phyloP scores from a whole-genome alignment of 2,329 filamentous ascomycete genomes.

The Atkinsonella texensis region DNA sequence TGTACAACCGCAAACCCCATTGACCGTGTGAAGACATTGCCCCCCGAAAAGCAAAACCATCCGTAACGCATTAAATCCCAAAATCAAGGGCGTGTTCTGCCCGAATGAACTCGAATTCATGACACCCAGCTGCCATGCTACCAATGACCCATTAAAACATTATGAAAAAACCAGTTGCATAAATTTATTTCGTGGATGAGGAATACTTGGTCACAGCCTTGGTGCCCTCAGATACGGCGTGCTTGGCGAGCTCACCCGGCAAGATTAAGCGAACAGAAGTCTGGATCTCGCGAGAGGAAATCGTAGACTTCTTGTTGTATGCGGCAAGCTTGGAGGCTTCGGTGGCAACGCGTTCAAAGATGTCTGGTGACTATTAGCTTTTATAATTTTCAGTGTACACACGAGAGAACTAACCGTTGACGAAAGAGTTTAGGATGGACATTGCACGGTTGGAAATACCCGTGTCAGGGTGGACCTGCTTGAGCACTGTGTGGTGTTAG shows the following conservation, averaged over 20 bases:
- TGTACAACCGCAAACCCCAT: conserved; percentile 62
- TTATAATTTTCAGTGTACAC: no score
- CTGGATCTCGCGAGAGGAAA: conserved; percentile 98
- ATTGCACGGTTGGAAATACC: conserved; percentile 99
- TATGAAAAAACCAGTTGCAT: conserved; percentile 36
- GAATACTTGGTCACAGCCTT: conserved; percentile 99
- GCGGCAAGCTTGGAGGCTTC: conserved; percentile 98
- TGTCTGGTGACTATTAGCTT: conserved; percentile 45
- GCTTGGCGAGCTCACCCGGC: conserved; percentile 97
- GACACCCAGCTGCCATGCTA: conserved; percentile 47
- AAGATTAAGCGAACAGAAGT: conserved; percentile 97
- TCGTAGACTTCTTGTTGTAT: conserved; percentile 99
- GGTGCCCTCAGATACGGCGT: conserved; percentile 97
- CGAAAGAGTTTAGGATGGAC: conserved; percentile 99
- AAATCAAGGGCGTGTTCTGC: conserved; percentile 19
- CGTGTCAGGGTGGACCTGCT: conserved; percentile 99
- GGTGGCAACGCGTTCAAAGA: conserved; percentile 98
- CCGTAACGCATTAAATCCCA: conserved; percentile 63
- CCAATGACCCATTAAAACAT: conserved; percentile 34
- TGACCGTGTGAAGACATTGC: conserved; percentile 59
- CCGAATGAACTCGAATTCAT: conserved; percentile 40
- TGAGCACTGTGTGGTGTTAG: conserved; percentile 57
- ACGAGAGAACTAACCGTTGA: conserved; percentile 61
- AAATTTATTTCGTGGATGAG: conserved; percentile 90
- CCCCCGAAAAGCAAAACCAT: conserved; percentile 51